phyloP scores from a whole-genome alignment of 192 early-diverging fungal species.

The Rhizophagus clarus region DNA sequence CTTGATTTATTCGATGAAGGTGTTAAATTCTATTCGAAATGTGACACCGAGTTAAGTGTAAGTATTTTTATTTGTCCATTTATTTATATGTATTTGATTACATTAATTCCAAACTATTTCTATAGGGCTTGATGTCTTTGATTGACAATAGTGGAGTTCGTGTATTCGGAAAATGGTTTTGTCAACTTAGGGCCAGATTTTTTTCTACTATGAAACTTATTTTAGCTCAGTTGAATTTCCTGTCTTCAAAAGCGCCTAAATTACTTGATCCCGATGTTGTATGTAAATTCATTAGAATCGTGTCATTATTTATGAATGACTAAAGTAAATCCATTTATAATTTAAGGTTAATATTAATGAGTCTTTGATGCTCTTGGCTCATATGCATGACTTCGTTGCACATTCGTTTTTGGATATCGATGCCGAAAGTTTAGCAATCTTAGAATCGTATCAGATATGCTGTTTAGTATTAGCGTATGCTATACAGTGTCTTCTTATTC shows the following conservation, averaged over 20 bases:
- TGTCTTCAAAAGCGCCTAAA: not conserved
- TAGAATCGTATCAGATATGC: constrained; percentile 25
- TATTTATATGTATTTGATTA: not conserved
- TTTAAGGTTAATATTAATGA: not conserved
- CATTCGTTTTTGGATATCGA: constrained; percentile 28
- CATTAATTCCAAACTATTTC: not conserved
- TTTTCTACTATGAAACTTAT: constrained; percentile 8
- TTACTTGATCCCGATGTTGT: not conserved
- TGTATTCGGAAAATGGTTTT: constrained; percentile 19
- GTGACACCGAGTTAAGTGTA: constrained; percentile 16
- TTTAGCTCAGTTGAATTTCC: not conserved
- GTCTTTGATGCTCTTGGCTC: not conserved
- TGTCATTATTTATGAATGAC: not conserved
- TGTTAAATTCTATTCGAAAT: not conserved
- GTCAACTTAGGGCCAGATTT: constrained; percentile 7
- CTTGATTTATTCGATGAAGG: not conserved
- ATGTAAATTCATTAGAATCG: not conserved
- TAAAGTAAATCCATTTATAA: not conserved
- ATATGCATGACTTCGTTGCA: not conserved
- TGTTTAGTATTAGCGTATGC: constrained; percentile 3
- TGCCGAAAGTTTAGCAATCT: constrained; percentile 11
- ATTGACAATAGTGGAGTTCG: not conserved
- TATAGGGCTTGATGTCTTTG: constrained; percentile 15
- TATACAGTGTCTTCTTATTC: not conserved
- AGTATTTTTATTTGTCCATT: not conserved